Evolutionary conservation across 2,329 filamentous ascomycete genomes (phyloP).

Genomic region (Raffaelea ambrosiae): DNA sequence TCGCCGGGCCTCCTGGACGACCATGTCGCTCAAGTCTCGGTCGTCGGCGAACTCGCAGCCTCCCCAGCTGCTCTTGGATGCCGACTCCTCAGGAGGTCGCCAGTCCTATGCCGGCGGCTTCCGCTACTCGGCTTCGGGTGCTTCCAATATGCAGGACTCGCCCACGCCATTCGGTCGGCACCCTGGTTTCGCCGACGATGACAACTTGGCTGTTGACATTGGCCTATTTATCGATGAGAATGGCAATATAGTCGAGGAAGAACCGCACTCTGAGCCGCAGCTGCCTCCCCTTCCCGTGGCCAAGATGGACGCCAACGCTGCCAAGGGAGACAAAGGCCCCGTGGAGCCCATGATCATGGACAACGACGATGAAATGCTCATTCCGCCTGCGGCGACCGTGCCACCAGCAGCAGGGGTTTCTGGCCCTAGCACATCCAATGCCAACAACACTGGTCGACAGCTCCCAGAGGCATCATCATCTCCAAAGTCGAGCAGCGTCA

Average conservation of each 20-base stretch:
- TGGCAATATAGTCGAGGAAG: slow-evolving; percentile 13
- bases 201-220: slow-evolving; percentile 28
- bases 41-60: slow-evolving; percentile 28
- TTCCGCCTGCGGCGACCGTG: neutral
- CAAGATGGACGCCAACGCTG: neutral
- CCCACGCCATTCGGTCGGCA: slow-evolving; percentile 13
- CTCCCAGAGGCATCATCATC: neutral
- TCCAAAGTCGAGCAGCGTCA: neutral
- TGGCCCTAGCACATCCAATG: neutral
- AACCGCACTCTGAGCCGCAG: slow-evolving; percentile 11
- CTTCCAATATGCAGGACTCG: slow-evolving; percentile 8
- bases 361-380: slow-evolving; percentile 8
- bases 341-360: slow-evolving; percentile 3
- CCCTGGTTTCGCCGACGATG: slow-evolving; percentile 32
- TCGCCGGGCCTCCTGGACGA: slow-evolving; percentile 13
- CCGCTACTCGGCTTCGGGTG: slow-evolving; percentile 7
- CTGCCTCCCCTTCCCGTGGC: slow-evolving; percentile 8
- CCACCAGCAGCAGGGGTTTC: no score
- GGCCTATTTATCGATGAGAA: slow-evolving; percentile 21
- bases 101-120: slow-evolving; percentile 10
- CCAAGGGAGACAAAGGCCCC: neutral
- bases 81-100: slow-evolving; percentile 19
- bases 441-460: neutral
- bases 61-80: slow-evolving; percentile 29
- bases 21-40: slow-evolving; percentile 9